A percentile compares a stretch with the other conserved stretches of the same genome.
Conservation (phyloP, 441 rosid genomes). For the Corymbia calophylla region DNA sequence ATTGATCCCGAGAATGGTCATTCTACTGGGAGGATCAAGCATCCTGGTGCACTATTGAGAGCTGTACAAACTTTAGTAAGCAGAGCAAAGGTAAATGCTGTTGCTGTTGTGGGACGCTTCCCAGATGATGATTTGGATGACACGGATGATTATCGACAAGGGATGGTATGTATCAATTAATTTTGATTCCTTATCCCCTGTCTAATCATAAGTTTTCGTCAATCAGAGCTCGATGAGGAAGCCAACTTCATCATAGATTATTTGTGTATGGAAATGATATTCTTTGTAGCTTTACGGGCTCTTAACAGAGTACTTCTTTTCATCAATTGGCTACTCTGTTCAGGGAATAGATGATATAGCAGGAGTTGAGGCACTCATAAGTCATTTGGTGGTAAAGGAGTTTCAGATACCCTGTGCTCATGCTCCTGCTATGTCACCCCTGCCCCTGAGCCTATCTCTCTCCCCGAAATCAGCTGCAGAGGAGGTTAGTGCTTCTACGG, state of each 20-base stretch:
- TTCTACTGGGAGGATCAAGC: conserved; percentile 57
- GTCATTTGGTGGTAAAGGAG: conserved; percentile 59
- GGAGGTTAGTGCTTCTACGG: conserved; percentile 37
- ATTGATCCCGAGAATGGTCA: conserved; percentile 43
- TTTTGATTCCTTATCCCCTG: not conserved
- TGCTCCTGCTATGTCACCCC: conserved; percentile 50
- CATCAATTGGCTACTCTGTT: not conserved
- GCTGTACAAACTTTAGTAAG: conserved; percentile 40
- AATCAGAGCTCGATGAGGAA: not conserved
- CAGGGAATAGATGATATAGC: conserved; percentile 64
- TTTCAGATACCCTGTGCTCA: conserved; percentile 65
- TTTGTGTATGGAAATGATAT: not conserved
- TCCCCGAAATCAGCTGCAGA: conserved; percentile 64
- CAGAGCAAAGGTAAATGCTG: conserved; percentile 39
- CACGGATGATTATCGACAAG: conserved; percentile 41
- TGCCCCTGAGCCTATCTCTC: conserved; percentile 29
- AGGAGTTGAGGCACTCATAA: conserved; percentile 57
- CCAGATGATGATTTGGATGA: conserved; percentile 54
- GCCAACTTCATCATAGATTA: not conserved
- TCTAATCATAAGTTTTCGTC: not conserved
- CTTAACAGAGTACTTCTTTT: not conserved
- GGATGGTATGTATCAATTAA: conserved; percentile 27
- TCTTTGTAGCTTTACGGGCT: not conserved
- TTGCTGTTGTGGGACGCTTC: conserved; percentile 55
- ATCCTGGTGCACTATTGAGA: conserved; percentile 38